Evolutionary conservation across 2,329 filamentous ascomycete genomes (phyloP), one percentile per base, ranked within the genome.

Genomic region (Paecilomyces fulvus): DNA sequence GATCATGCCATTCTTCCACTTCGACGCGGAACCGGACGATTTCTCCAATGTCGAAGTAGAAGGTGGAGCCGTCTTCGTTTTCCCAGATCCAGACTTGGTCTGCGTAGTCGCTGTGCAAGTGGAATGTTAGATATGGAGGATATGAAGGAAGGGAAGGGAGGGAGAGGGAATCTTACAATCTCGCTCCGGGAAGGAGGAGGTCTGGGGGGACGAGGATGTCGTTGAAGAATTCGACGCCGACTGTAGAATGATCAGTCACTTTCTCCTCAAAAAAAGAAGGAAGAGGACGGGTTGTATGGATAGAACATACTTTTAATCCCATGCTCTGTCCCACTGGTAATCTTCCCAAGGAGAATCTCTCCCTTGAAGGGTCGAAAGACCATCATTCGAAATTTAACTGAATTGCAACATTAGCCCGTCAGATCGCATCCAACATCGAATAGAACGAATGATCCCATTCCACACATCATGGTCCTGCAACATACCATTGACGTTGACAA

Each of bases 341-440:
- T 96, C 61, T 85, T 87, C 14, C 89, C 94, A 49, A 89, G 80
- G 66, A 99, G 81, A 58, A 96, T 90, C 71, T 99, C 94, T 51
- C 90, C 90, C 69, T 95, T 95, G 78, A 96, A 97, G 0, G 94
- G 94, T 23, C 94, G 86, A 72, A 97, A 99, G 30, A 99, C 91
- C 17, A 96, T 81, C 68, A 99, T 80, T 21, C 91, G 88, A 67
- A 97, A 99, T 70, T 95, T 91, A 52, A 95, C 92, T 94, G 61
- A 46, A 28, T 43, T 43, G 37, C n/a, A 43, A 43, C 14, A 3
- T 43, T 20, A 43, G 37, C 14, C 6, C 8, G 14, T 21, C 21
- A 43, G n/a, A 20, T 28, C 25, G 4, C 7, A 17, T 43, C 14
- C 37, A 17, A 7, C 5, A 2, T n/a, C 8, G 7, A 17, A 25